These are phyloP conservation scores for Alternaria triticimaculans DNA, from an alignment of 2,329 filamentous ascomycete species.

Conservation along the genomic window DNA sequence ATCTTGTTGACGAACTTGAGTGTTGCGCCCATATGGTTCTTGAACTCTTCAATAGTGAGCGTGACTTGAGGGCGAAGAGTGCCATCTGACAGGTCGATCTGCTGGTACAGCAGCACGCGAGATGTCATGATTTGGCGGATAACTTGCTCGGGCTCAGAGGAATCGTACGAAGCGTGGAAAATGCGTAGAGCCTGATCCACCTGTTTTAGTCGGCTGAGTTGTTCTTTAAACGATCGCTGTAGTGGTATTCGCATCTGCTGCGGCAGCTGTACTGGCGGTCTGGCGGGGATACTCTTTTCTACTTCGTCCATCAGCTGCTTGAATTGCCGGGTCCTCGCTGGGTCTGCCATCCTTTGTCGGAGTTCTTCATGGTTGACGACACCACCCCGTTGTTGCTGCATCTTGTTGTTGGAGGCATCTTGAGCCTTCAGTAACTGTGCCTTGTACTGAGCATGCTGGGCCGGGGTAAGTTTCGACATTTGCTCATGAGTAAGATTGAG, in stretches of 20 bases:
- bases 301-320: constrained; percentile 38
- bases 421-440: constrained; percentile 45
- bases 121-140: constrained; percentile 36
- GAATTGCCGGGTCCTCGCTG: constrained; percentile 34
- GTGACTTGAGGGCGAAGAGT: constrained; percentile 39
- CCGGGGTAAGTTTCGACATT: constrained; percentile 40
- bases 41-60: constrained; percentile 38
- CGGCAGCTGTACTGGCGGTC: constrained; percentile 30
- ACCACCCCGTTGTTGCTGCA: constrained; percentile 31
- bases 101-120: constrained; percentile 34
- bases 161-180: constrained; percentile 38
- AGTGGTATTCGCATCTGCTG: constrained; percentile 33
- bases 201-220: constrained; percentile 35
- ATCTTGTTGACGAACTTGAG: constrained; percentile 39
- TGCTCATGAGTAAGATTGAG: constrained; percentile 43
- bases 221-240: constrained; percentile 34
- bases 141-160: constrained; percentile 31
- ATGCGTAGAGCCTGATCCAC: constrained; percentile 41
- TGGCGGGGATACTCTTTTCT: constrained; percentile 31
- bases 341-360: constrained; percentile 33
- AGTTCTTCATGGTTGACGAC: constrained; percentile 33
- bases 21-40: constrained; percentile 29
- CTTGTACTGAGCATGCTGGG: constrained; percentile 42
- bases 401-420: constrained; percentile 40
- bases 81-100: constrained; percentile 37